These are phyloP conservation scores for Meyerozyma elateridarum DNA, from an alignment of 1,139 yeast species.

Conservation along the genomic window DNA sequence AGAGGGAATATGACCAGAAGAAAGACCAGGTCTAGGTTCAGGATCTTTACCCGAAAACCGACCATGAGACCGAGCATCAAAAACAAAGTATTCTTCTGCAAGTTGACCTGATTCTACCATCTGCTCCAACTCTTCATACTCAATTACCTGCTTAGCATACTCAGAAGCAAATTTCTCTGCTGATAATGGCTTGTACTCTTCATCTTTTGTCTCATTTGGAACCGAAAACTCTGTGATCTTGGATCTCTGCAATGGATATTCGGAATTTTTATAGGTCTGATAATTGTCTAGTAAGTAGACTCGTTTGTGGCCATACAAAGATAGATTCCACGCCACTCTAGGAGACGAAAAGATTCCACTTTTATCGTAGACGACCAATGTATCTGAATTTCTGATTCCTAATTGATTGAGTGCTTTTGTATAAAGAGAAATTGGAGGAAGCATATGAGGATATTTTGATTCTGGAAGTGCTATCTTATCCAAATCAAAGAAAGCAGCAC, in stretches of 20 bases:
- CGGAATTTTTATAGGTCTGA: slow-evolving; percentile 39
- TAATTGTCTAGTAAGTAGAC: slow-evolving; percentile 71
- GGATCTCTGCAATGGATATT: slow-evolving; percentile 22
- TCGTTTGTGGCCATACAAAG: slow-evolving; percentile 66
- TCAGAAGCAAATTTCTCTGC: slow-evolving; percentile 20
- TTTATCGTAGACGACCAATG: slow-evolving; percentile 79
- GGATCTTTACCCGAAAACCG: slow-evolving; percentile 76
- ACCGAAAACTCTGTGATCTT: slow-evolving; percentile 10
- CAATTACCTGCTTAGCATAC: slow-evolving; percentile 49
- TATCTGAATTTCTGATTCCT: slow-evolving; percentile 47
- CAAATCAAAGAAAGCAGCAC: slow-evolving; percentile 74
- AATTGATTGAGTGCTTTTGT: slow-evolving; percentile 45
- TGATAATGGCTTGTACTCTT: slow-evolving; percentile 19
- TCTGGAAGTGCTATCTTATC: slow-evolving; percentile 57
- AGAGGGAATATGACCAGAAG: slow-evolving; percentile 88
- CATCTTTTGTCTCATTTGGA: slow-evolving; percentile 8
- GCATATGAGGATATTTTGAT: slow-evolving; percentile 83
- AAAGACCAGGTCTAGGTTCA: slow-evolving; percentile 83
- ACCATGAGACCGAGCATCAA: slow-evolving; percentile 78
- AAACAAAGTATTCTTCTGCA: slow-evolving; percentile 45
- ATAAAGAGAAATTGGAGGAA: slow-evolving; percentile 60
- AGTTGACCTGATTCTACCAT: slow-evolving; percentile 49
- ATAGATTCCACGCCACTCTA: slow-evolving; percentile 85
- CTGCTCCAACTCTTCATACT: slow-evolving; percentile 57
- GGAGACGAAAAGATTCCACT: slow-evolving; percentile 84